Conservation (phyloP, 2,329 filamentous ascomycete species). For the Alternaria postmessia region DNA sequence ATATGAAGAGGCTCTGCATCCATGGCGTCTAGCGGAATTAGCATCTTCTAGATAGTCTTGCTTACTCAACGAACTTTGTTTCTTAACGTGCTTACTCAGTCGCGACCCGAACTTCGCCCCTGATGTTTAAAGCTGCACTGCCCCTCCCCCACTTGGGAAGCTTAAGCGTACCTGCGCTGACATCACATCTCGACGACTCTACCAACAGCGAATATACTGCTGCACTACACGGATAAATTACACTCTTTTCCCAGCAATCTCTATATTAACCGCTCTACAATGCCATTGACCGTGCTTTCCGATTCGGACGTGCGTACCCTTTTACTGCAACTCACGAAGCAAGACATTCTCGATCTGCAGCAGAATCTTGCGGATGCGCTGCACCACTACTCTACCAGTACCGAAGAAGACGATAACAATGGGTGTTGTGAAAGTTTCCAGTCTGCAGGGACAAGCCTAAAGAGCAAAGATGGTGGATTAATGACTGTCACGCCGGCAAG, state of each 20-base stretch:
- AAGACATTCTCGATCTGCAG: conserved; percentile 67
- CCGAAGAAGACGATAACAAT: conserved; percentile 62
- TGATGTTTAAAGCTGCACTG: conserved; percentile 15
- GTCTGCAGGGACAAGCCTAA: conserved; percentile 67
- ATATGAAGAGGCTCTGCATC: conserved; percentile 12
- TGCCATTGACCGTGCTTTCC: conserved; percentile 69
- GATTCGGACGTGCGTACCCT: conserved; percentile 64
- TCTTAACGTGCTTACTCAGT: conserved; percentile 20
- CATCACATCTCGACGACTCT: conserved; percentile 5
- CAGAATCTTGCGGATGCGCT: conserved; percentile 66
- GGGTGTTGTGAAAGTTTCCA: conserved; percentile 68
- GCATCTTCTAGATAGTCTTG: conserved; percentile 12
- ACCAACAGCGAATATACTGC: not conserved
- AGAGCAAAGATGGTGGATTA: conserved; percentile 67
- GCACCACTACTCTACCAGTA: conserved; percentile 70
- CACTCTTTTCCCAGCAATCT: rapidly evolving
- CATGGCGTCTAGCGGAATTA: conserved; percentile 6
- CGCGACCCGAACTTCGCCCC: not conserved
- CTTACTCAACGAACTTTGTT: conserved; percentile 2
- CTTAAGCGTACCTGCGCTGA: conserved; percentile 2
- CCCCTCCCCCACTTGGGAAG: conserved; percentile 29
- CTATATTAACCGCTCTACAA: conserved; percentile 33
- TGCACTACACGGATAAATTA: not conserved
- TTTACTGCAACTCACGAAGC: conserved; percentile 63
- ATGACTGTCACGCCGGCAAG: conserved; percentile 74